Base-by-base conservation (phyloP, 305 asterid species). In the Plantago coronopus region DNA sequence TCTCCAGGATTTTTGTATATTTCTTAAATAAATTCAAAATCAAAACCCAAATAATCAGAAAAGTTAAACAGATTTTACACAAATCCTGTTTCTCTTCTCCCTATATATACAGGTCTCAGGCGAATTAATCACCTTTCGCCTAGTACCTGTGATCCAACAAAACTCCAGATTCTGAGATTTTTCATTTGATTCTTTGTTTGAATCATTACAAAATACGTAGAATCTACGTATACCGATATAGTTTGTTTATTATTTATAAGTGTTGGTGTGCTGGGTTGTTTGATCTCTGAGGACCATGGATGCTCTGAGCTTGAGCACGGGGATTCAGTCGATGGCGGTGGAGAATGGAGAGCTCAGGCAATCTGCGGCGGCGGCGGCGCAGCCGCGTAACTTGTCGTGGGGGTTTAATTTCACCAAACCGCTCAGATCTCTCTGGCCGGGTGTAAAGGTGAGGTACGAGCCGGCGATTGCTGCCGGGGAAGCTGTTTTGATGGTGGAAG, bases 401-500 rank as follows among this genome's bases (percentile, higher is more conserved):
- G 95, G 95, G 4, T 88, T 86, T 57, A 80, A 86, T 57, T 84
- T 87, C 59, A 74, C 83, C 69, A 71, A 76, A 50, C 94, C 99
- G 43, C 79, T 89, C 62, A 75, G 96, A 84, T 86, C 94, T 49
- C 50, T 87, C 25, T 84, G 96, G 97, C 69, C 87, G 2, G 78
- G 73, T 8, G 80, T 75, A 1, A 83, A 70, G 50, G 73, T 20
- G 50, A 75, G 80, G 43, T 76, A 56, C 66, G 88, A 89, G 13
- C 76, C 83, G 59, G 86, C 93, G 37, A 75, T 83, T 56, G 72
- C 96, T 25, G 77, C 66, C 37, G 86, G 82, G 49, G 89, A 81
- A 61, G 79, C 88, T 40, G 87, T 93, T 48, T 22, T 74, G 80
- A 79, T 47, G 72, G 96, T 83, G 40, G 95, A 85, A n/a, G 69